Evolutionary conservation across 2,329 filamentous ascomycete species (phyloP).

Genomic region (Calonectria pteridis): DNA sequence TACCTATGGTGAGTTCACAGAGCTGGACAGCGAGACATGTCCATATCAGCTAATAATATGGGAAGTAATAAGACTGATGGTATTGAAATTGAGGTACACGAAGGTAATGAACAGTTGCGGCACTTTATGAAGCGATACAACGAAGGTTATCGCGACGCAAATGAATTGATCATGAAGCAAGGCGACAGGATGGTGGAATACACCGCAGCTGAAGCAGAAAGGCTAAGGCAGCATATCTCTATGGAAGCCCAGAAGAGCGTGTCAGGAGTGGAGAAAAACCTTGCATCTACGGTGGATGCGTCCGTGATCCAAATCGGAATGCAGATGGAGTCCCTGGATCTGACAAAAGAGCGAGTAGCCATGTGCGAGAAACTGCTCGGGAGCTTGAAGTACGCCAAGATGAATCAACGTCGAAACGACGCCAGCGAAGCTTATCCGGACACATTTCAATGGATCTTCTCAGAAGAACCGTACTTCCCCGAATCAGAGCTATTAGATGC

Average conservation of each 20-base stretch:
- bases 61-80: neutral
- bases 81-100: neutral
- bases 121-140: neutral
- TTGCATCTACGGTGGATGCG: neutral
- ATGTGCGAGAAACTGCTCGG: neutral
- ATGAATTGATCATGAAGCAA: neutral
- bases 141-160: neutral
- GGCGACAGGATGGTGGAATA: neutral
- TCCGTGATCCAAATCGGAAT: neutral
- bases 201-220: neutral
- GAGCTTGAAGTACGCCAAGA: neutral
- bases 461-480: neutral
- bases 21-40: neutral
- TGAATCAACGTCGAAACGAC: neutral
- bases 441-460: slow-evolving; percentile 12
- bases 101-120: neutral
- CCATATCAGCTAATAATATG: neutral
- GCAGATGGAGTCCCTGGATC: neutral
- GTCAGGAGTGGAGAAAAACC: neutral
- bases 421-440: neutral
- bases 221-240: neutral
- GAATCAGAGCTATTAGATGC: neutral
- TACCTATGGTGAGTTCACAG: neutral
- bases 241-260: neutral
- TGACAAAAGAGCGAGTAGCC: neutral